phyloP scores from a whole-genome alignment of 2,329 filamentous ascomycete species.

The Aspergillus novofumigatus region DNA sequence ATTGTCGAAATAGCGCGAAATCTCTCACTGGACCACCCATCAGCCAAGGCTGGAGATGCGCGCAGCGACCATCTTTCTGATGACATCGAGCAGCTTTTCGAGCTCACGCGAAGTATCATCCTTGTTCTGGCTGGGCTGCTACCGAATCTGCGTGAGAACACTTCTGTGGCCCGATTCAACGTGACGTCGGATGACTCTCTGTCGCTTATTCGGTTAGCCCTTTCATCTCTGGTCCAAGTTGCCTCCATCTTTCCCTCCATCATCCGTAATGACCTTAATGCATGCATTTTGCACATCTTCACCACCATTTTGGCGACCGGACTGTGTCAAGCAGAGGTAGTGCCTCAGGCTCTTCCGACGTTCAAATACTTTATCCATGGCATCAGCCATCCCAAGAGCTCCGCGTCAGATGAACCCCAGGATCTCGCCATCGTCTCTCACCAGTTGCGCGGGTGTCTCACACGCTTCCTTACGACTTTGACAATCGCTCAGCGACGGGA shows the following conservation, averaged over 20 bases:
- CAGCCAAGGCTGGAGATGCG: conserved; percentile 66
- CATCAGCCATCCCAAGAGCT: conserved; percentile 49
- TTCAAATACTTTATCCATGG: conserved; percentile 85
- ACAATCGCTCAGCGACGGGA: conserved; percentile 47
- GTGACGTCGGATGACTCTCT: conserved; percentile 80
- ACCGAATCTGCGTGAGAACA: conserved; percentile 60
- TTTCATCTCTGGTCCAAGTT: conserved; percentile 88
- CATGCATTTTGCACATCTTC: conserved; percentile 95
- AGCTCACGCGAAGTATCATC: conserved; percentile 93
- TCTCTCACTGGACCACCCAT: conserved; percentile 85
- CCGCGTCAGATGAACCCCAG: conserved; percentile 20
- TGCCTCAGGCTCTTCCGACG: conserved; percentile 84
- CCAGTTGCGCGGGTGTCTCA: conserved; percentile 78
- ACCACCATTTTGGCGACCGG: conserved; percentile 86
- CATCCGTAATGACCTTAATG: conserved; percentile 93
- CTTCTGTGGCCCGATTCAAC: conserved; percentile 64
- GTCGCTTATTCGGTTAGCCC: conserved; percentile 69
- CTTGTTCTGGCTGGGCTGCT: conserved; percentile 83
- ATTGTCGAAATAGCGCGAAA: conserved; percentile 93
- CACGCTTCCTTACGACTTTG: conserved; percentile 72
- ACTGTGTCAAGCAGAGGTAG: conserved; percentile 78
- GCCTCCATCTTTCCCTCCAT: conserved; percentile 94
- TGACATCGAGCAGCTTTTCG: conserved; percentile 96
- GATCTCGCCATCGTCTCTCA: conserved; percentile 50
- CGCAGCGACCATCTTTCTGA: conserved; percentile 79